Base-by-base conservation (phyloP, 495 filamentous ascomycete species). In the Penicillium egyptiacum region DNA sequence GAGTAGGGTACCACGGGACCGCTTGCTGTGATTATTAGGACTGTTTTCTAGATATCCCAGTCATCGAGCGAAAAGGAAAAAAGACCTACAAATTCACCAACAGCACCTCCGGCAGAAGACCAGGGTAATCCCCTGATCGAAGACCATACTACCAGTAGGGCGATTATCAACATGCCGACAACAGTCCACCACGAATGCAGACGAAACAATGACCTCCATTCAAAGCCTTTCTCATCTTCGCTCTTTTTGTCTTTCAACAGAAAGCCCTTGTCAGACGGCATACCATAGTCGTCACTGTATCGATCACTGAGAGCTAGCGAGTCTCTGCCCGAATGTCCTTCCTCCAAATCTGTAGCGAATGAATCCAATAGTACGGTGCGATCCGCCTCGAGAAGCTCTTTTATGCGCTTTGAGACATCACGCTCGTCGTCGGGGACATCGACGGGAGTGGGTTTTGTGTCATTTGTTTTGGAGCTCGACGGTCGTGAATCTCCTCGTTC, bases 1-100 rank as follows among this genome's bases (percentile, higher is more conserved):
- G 92, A 0, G 89, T 77, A 2, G 92, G 91, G 66, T 95, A 96
- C 86, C 89, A 96, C 1, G 91, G 87, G 14, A 88, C 86, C 6
- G 87, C 84, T 14, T 50, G 50, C 55, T 69, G 50, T 55, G 28
- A 59, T 39, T 17, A 20, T 58, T 37, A 45, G 42, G 43, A 14
- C 26, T 51, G 14, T 47, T 50, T 55, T 30, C 44, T 30, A 22
- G 31, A 3, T 5, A 17, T 30, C 8, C 22, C 40, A 25, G 20
- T 20, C 4, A 19, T 17, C 39, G 25, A 25, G 30, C 5, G 33
- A 17, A 20, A 40, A 31, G 30, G 39, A 33, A 45, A 22, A 37
- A 31, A 25, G 16, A 50, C 66, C 5, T 58, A 70, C 68, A 58
- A 59, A 69, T 60, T 55, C 63, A 4, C 17, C 22, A 5, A 11